Base-by-base conservation (phyloP, 257 asterid species). In the Solanum ossicruentum region DNA sequence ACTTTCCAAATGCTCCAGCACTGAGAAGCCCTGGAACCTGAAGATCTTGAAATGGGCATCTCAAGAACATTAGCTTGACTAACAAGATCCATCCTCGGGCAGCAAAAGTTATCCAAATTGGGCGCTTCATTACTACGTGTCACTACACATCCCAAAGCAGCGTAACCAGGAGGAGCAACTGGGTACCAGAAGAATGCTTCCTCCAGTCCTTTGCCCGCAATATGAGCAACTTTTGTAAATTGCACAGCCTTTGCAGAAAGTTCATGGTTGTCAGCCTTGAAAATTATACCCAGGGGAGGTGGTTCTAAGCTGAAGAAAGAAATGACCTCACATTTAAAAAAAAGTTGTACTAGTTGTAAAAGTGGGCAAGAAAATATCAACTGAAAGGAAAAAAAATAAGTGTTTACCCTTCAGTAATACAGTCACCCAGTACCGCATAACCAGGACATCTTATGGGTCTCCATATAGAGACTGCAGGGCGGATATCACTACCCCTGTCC, bases 1-100 rank as follows among this genome's bases (percentile, higher is more conserved):
- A 95, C 96, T 95, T 95, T 96, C 99, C 99, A 96, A 85, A 96
- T 91, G 87, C 99, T 96, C 98, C 98, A 96, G 90, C 93, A 91
- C 80, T 94, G 91, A 85, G 98, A 91, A 87, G 94, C 90, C 89
- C 87, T 95, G 18, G 97, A 92, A 90, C 91, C 93, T 69, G 94
- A 92, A 84, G 95, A 92, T 90, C 94, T 93, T 86, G 98, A 93
- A 67, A 95, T 89, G 78, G 99, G 99, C 88, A 90, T 91, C 90
- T 94, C 98, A 70, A 88, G 93, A 84, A 96, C 91, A 88, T 91
- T 92, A 86, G 97, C 92, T 91, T 92, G 96, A 87, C 91, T 93
- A 84, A 96, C 98, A 88, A 96, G 91, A 92, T 95, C 98, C 93
- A 93, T 90, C 93, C 96, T 92, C 43, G 99, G 99, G 88, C 98